Evolutionary conservation across 2,329 filamentous ascomycete species (phyloP), one percentile per base, ranked within the genome.

Genomic region (Fusarium tanahbumbuense): DNA sequence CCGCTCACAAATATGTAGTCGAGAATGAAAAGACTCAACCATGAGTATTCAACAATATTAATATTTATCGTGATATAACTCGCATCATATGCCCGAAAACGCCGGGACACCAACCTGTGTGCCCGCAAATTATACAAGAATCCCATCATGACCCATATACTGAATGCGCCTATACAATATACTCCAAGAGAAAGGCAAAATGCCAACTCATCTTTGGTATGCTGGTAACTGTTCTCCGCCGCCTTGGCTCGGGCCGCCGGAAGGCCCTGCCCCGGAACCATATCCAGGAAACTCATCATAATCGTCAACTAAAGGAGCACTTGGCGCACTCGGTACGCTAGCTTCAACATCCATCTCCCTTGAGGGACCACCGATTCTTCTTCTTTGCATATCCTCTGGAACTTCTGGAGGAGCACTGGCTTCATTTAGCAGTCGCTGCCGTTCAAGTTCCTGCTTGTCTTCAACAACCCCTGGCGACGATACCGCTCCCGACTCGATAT

Each of bases 401-500:
- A 88, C 86, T 13, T 86, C 83, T 6, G 85, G 86, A 7, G 91
- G 91, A 11, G 88, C 87, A 76, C 90, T 92, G 10, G 87, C 88
- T 73, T 91, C 86, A 54, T 84, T 82, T 64, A 92, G 82, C n/a
- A 93, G 78, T 40, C 90, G 83, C 59, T 83, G 86, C 22, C 89
- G 84, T 76, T 94, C 92, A 9, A 93, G 82, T 76, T 97, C 93
- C 72, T 91, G 89, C 78, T 97, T 96, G 78, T 97, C 94, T 58
- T 96, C 92, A 16, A 55, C 62, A 8, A 52, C 37, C 15, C 57
- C 67, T 12, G 80, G 83, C 5, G 81, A 67, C 23, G 77, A 67
- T 68, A 78, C 71, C 8, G 71, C 71, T 25, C 60, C 72, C 12
- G 58, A 71, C 23, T 60, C 75, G 7, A 88, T 54, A 10, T 85